A percentile compares a stretch with the other conserved stretches of the same genome.
phyloP scores from a whole-genome alignment of 2,329 filamentous ascomycete species.

The Nemania bipapillata region DNA sequence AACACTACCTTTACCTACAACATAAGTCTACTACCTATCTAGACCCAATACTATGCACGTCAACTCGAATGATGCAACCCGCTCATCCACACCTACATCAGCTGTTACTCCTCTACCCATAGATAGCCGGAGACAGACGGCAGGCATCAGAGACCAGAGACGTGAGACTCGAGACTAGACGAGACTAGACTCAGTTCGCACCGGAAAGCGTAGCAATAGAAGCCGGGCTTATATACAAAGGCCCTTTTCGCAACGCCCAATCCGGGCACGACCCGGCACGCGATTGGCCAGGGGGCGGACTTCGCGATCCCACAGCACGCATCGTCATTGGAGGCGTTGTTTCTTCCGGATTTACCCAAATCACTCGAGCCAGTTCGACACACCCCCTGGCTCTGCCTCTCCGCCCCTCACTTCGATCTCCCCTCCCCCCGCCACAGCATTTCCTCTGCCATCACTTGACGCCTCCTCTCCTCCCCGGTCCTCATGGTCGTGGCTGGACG shows the following conservation, averaged over 20 bases:
- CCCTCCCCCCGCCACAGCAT: conserved; percentile 18
- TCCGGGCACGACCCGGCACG: conserved; percentile 5
- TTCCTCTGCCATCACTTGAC: conserved; percentile 7
- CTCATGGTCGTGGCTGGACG: conserved; percentile 13
- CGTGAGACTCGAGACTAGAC: neutral
- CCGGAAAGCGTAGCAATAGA: conserved; percentile 22
- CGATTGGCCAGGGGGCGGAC: conserved; percentile 31
- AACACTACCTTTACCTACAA: neutral
- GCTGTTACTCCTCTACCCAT: neutral
- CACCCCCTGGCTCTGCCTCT: neutral
- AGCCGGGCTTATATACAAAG: conserved; percentile 29
- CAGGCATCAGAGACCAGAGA: conserved; percentile 3
- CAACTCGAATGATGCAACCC: conserved; percentile 10
- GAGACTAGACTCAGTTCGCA: neutral
- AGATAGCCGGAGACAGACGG: neutral
- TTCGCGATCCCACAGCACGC: neutral
- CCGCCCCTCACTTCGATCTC: conserved; percentile 15
- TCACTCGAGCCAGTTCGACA: conserved; percentile 18
- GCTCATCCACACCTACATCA: neutral
- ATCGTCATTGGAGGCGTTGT: conserved; percentile 33
- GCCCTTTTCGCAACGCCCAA: conserved; percentile 14
- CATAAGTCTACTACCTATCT: neutral
- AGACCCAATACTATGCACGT: conserved; percentile 11
- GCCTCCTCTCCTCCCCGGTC: neutral
- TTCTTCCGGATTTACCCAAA: conserved; percentile 43